Conservation (phyloP, 164 flowering plant species). For the Buxus sempervirens region DNA sequence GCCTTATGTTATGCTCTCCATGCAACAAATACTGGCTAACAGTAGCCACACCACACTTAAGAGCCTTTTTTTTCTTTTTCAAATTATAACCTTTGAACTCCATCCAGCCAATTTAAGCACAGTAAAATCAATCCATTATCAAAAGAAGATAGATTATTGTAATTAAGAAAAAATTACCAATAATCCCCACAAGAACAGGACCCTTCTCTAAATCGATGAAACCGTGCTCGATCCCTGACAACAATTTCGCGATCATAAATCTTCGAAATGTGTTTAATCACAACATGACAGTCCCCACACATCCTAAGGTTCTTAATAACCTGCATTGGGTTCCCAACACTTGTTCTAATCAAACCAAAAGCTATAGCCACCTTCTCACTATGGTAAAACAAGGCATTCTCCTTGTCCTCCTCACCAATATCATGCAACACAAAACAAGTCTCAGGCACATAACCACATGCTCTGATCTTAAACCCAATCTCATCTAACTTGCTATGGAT, state of each 20-base stretch:
- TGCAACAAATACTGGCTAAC: too few relatives aligned
- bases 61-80: too few relatives aligned
- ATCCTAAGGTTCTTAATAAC: slow-evolving; percentile 88
- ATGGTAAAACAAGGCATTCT: slow-evolving; percentile 69
- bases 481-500: slow-evolving; percentile 78
- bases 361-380: slow-evolving; percentile 93
- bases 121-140: too few relatives aligned
- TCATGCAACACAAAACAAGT: slow-evolving; percentile 75
- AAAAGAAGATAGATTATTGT: too few relatives aligned
- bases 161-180: slow-evolving; percentile 47
- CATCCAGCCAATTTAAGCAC: too few relatives aligned
- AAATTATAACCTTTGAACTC: too few relatives aligned
- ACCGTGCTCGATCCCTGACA: slow-evolving; percentile 79
- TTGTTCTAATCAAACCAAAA: slow-evolving; percentile 62
- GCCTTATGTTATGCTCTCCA: too few relatives aligned
- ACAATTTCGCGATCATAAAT: slow-evolving; percentile 69
- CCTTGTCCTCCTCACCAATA: slow-evolving; percentile 89
- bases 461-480: slow-evolving; percentile 53
- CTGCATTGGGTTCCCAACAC: slow-evolving; percentile 47
- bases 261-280: slow-evolving; percentile 70
- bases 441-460: slow-evolving; percentile 63
- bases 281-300: slow-evolving; percentile 84
- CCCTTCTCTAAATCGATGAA: slow-evolving; percentile 71
- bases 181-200: slow-evolving; percentile 81
- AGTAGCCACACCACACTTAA: too few relatives aligned